These are phyloP conservation scores for Capillidium rhysosporum DNA, from an alignment of 371 early-diverging fungal species.

Conservation along the genomic window DNA sequence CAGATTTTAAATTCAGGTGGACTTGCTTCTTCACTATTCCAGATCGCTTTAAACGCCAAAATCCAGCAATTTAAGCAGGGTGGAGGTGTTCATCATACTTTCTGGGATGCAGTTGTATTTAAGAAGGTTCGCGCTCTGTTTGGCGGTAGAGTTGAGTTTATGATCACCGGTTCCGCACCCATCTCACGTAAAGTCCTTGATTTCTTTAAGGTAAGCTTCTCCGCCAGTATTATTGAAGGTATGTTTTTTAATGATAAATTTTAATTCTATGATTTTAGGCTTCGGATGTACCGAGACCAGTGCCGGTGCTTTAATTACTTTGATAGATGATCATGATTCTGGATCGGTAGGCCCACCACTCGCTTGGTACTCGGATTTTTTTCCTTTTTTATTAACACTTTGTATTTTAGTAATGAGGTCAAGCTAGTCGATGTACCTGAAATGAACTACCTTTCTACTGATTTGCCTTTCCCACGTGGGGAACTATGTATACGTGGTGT, in stretches of 20 bases:
- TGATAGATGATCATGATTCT: neutral
- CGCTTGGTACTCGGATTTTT: neutral
- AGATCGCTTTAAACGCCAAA: conserved; percentile 34
- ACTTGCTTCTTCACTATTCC: conserved; percentile 35
- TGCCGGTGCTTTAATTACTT: neutral
- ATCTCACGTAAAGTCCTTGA: conserved; percentile 60
- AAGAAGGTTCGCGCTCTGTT: conserved; percentile 60
- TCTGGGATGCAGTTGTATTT: conserved; percentile 91
- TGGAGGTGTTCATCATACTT: conserved; percentile 33
- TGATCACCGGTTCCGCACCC: conserved; percentile 84
- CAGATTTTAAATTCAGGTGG: conserved; percentile 40
- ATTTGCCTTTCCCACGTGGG: conserved; percentile 63
- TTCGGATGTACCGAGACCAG: conserved; percentile 1
- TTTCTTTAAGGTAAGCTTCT: conserved; percentile 73
- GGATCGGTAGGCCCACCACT: neutral
- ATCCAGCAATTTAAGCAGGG: conserved; percentile 29
- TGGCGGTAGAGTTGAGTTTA: conserved; percentile 70
- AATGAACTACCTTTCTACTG: conserved; percentile 58
- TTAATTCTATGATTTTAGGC: conserved; percentile 23
- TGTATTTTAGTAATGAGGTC: conserved; percentile 22
- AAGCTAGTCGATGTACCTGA: conserved; percentile 86
- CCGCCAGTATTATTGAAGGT: conserved; percentile 29
- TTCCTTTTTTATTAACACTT: neutral
- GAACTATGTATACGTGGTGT: conserved; percentile 82
- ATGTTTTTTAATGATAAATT: neutral